phyloP scores from a whole-genome alignment of 2,329 filamentous ascomycete species.

The Clarireedia paspali region DNA sequence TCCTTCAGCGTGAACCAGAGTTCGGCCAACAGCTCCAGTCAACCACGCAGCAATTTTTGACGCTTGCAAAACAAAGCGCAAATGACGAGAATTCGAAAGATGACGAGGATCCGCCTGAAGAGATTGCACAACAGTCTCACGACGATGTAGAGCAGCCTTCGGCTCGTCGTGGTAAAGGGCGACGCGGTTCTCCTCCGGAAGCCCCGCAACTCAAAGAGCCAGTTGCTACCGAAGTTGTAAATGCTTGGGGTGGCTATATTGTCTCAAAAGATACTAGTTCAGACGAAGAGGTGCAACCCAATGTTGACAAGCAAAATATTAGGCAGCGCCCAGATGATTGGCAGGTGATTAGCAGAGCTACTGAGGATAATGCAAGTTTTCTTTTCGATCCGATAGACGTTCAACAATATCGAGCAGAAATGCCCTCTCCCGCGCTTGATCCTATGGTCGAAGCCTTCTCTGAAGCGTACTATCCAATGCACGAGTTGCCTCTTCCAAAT shows the following conservation, averaged over 20 bases:
- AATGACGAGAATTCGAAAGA: conserved; percentile 31
- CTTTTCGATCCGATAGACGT: conserved; percentile 33
- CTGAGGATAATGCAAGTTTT: conserved; percentile 46
- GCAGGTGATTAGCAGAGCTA: conserved; percentile 45
- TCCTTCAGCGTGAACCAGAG: conserved; percentile 48
- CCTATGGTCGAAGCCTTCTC: conserved; percentile 25
- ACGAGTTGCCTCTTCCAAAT: conserved; percentile 36
- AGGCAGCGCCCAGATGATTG: conserved; percentile 27
- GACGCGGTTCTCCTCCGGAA: conserved; percentile 5
- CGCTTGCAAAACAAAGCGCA: conserved; percentile 41
- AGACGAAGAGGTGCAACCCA: conserved; percentile 13
- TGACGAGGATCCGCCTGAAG: conserved; percentile 18
- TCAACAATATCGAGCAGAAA: conserved; percentile 23
- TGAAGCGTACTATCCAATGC: conserved; percentile 24
- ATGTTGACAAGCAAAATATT: conserved; percentile 11
- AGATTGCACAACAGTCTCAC: conserved; percentile 7
- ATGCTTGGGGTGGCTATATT: conserved; percentile 21
- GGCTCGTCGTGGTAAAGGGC: background rate
- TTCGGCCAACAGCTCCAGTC: conserved; percentile 49
- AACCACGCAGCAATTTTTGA: conserved; percentile 50
- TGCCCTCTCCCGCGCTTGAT: conserved; percentile 23
- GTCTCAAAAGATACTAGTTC: conserved; percentile 17
- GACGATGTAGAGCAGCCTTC: background rate
- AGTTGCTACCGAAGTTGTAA: background rate
- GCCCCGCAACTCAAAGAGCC: background rate